A percentile compares a stretch with the other conserved stretches of the same genome.
phyloP scores from a whole-genome alignment of 305 asterid species.

The Solanum hybrid region DNA sequence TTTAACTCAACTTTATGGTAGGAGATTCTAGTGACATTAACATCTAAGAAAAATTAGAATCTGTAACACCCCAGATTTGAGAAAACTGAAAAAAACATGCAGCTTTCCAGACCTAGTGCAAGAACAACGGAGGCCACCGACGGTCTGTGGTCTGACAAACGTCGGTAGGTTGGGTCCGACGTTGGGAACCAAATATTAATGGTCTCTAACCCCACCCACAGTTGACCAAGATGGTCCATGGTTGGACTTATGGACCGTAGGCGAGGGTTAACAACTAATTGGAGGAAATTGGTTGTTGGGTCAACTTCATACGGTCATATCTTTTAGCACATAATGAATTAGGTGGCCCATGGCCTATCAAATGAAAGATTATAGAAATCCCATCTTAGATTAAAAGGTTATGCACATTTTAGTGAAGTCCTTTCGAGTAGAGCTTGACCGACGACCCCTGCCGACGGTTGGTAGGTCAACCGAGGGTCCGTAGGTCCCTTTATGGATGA shows the following conservation, averaged over 20 bases:
- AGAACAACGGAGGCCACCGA: neutral
- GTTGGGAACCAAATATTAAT: neutral
- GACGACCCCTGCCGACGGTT: neutral
- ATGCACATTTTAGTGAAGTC: neutral
- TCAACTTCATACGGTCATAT: neutral
- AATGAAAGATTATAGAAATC: neutral
- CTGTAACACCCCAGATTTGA: neutral
- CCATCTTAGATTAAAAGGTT: neutral
- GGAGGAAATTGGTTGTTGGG: neutral
- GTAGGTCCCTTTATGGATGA: neutral
- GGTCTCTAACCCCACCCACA: neutral
- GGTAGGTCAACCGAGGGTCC: neutral
- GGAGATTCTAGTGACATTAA: neutral
- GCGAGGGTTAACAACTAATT: neutral
- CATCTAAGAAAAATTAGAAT: neutral
- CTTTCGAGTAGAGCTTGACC: neutral
- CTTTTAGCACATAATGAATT: neutral
- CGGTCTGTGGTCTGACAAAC: neutral
- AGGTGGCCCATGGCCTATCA: neutral
- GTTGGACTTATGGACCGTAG: neutral
- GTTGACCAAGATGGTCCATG: neutral
- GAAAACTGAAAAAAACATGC: too few relatives aligned
- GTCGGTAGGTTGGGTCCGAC: neutral
- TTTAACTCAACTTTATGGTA: neutral
- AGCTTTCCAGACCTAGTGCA: neutral